phyloP scores from a whole-genome alignment of 306 rosid genomes.

The Mimosa bimucronata region DNA sequence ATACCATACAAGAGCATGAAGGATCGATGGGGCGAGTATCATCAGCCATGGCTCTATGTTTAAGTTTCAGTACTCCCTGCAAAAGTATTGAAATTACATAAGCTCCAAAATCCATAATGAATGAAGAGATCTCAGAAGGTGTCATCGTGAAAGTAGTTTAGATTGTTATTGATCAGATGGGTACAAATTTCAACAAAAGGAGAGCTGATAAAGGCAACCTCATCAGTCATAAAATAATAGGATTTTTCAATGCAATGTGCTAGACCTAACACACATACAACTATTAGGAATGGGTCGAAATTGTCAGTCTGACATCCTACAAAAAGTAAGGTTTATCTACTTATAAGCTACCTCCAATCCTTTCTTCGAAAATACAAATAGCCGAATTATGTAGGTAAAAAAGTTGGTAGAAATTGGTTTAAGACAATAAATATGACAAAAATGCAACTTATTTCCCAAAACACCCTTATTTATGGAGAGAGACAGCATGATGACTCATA shows the following conservation, averaged over 20 bases:
- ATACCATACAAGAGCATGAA: slow-evolving; percentile 87
- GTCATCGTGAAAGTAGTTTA: not conserved
- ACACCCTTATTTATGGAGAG: too few relatives aligned
- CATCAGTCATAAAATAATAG: not conserved
- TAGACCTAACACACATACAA: not conserved
- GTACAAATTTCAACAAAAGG: not conserved
- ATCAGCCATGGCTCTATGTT: slow-evolving; percentile 81
- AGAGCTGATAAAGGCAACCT: not conserved
- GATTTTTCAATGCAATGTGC: not conserved
- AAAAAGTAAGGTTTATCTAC: not conserved
- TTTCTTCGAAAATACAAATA: too few relatives aligned
- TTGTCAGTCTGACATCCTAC: not conserved
- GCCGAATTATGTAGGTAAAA: too few relatives aligned
- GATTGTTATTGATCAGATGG: not conserved
- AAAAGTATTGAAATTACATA: slow-evolving; percentile 23
- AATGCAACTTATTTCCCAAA: too few relatives aligned
- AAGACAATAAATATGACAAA: too few relatives aligned
- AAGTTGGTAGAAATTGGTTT: too few relatives aligned
- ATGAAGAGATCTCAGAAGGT: not conserved
- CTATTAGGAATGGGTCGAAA: not conserved
- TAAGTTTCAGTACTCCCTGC: slow-evolving; percentile 91
- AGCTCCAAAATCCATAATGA: not conserved
- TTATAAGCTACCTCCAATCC: not conserved
- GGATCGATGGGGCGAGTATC: slow-evolving; percentile 95
- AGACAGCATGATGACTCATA: too few relatives aligned